phyloP scores from a whole-genome alignment of 495 filamentous ascomycete species.

The Aspergillus cristatus region DNA sequence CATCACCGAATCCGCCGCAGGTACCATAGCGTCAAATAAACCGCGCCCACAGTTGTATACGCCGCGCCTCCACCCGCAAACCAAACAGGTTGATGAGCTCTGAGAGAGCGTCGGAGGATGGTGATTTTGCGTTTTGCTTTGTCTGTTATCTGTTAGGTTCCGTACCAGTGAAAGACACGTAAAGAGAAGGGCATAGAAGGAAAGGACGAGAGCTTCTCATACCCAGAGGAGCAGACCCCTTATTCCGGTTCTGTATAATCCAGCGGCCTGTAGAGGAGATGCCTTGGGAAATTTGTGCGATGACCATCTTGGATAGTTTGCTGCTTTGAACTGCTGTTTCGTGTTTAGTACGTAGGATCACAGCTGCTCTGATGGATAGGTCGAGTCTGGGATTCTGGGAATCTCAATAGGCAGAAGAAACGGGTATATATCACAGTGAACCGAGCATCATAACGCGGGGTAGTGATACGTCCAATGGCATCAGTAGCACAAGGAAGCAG shows the following conservation, averaged over 20 bases:
- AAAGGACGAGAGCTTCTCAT: neutral
- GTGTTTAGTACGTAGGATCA: neutral
- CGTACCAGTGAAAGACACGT: no score
- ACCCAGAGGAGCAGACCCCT: slow-evolving; percentile 16
- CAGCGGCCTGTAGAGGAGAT: slow-evolving; percentile 11
- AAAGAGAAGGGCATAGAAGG: neutral
- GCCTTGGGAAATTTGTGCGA: slow-evolving; percentile 13
- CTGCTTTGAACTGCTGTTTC: neutral
- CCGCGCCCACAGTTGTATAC: slow-evolving; percentile 31
- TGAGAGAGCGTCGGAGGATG: slow-evolving; percentile 29
- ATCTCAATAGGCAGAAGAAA: no score
- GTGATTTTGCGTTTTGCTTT: slow-evolving; percentile 24
- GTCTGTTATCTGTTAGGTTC: neutral
- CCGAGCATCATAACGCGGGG: no score
- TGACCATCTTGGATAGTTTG: slow-evolving; percentile 12
- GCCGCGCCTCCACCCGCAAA: slow-evolving; percentile 26
- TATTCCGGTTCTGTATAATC: slow-evolving; percentile 9
- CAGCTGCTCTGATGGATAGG: neutral
- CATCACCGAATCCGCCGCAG: slow-evolving; percentile 19
- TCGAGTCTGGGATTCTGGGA: no score
- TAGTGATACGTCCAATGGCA: no score
- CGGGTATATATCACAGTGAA: no score
- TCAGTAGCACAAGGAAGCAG: no score
- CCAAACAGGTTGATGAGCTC: slow-evolving; percentile 35
- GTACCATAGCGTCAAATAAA: slow-evolving; percentile 31